Percentiles rank a stretch among this genome's conserved stretches.
These are phyloP conservation scores for Ceriops decandra DNA, from an alignment of 345 rosid genomes.

Conservation along the genomic window DNA sequence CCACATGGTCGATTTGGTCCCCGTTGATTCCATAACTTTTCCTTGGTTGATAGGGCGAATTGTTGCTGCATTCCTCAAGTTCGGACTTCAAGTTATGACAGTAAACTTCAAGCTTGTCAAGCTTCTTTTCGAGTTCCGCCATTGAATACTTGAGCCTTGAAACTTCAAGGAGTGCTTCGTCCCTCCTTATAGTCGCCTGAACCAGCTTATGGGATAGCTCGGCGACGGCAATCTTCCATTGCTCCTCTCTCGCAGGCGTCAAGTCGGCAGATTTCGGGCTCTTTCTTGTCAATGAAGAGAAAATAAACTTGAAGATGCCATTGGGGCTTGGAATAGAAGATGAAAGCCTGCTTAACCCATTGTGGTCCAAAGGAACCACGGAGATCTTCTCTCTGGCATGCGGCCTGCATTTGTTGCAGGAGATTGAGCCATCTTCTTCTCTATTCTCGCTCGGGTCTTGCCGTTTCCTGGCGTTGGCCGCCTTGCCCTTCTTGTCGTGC, in stretches of 20 bases:
- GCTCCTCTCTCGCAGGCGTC: slow-evolving; percentile 51
- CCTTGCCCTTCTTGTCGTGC: slow-evolving; percentile 41
- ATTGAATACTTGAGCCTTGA: slow-evolving; percentile 71
- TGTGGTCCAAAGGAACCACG: slow-evolving; percentile 72
- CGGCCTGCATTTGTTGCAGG: slow-evolving; percentile 91
- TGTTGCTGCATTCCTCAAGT: slow-evolving; percentile 56
- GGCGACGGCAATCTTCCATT: slow-evolving; percentile 65
- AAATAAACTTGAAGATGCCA: slow-evolving; percentile 60
- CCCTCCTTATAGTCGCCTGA: slow-evolving; percentile 74
- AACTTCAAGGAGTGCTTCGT: slow-evolving; percentile 76
- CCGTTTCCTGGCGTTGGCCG: slow-evolving; percentile 37
- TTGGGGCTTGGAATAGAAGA: slow-evolving; percentile 73
- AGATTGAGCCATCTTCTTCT: slow-evolving; percentile 41
- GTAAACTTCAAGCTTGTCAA: slow-evolving; percentile 75
- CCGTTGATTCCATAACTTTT: slow-evolving; percentile 8
- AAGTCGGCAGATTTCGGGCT: slow-evolving; percentile 46
- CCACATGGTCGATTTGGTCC: slow-evolving; percentile 28
- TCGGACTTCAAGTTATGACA: slow-evolving; percentile 75
- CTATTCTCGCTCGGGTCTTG: slow-evolving; percentile 25
- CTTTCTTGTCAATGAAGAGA: slow-evolving; percentile 59
- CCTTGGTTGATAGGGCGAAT: slow-evolving; percentile 26
- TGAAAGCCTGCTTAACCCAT: slow-evolving; percentile 36
- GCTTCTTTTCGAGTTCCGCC: slow-evolving; percentile 94
- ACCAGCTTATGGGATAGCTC: slow-evolving; percentile 82
- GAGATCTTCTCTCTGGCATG: slow-evolving; percentile 70